Base-by-base conservation (phyloP, 306 rosid genomes). In the Trifolium subterraneum region DNA sequence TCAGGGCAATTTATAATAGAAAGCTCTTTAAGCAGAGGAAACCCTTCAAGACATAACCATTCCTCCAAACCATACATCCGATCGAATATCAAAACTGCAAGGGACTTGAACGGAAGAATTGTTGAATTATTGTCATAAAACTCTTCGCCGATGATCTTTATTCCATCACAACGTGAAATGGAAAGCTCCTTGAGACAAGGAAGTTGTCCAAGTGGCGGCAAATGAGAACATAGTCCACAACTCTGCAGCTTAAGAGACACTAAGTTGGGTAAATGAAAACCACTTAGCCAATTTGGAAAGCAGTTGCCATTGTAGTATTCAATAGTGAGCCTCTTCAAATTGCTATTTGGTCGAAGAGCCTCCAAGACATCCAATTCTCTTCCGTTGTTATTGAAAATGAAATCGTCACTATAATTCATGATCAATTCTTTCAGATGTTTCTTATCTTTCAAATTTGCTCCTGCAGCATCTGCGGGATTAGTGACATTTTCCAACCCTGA, bases 171-270 rank as follows among this genome's bases (percentile, higher is more conserved):
- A 19, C 50, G 7, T 12, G 9, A 31, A 8, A 79, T 79, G 0
- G 10, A 15, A 9, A 83, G 86, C 33, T 31, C 47, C 55, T 71
- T 83, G 33, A 83, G 38, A 5, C n/a, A 60, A 3, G 79, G 81
- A 2, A 83, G 76, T 7, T 65, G 69, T 10, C 84, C 86, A 59
- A 75, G 74, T 20, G 84, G 64, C 8, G 86, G 86, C 66, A 61
- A 61, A 10, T 0, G 4, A 9, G 29, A 62, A 63, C 48, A 63
- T 3, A 35, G 4, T 10, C 6, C 12, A 61, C 44, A 61, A 2
- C 6, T 5, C 7, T 3, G 0, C 48, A 63, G 27, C 3, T 35
- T 1, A 35, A 63, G 47, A 63, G 41, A 63, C 18, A 63, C 68
- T 63, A 63, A 36, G 18, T 63, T 63, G n/a, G 15, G 27, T 36